A percentile compares a stretch with the other conserved stretches of the same genome.
Evolutionary conservation across 257 asterid genomes (phyloP).

Genomic region (Penstemon barbatus): DNA sequence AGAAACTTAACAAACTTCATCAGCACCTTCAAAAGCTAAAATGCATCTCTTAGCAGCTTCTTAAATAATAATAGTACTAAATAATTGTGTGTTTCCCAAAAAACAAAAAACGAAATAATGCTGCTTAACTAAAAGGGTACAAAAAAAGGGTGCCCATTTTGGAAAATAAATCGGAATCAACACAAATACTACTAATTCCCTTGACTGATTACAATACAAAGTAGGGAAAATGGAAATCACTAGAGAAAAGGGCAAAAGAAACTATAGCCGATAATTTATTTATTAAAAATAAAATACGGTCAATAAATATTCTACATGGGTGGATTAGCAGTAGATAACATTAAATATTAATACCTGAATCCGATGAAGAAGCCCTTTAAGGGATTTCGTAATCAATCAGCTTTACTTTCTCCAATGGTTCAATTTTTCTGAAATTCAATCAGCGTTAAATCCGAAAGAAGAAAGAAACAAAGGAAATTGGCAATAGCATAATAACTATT

Average conservation of each 20-base stretch:
- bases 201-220: neutral
- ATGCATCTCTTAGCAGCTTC: slow-evolving; percentile 15
- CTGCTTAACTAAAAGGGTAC: neutral
- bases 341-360: slow-evolving; percentile 15
- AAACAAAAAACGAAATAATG: neutral
- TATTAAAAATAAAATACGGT: neutral
- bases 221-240: neutral
- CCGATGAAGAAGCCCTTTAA: neutral
- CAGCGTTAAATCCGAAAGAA: neutral
- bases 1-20: neutral
- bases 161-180: neutral
- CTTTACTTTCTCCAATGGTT: neutral
- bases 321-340: slow-evolving; percentile 8
- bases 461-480: too few relatives aligned
- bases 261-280: neutral
- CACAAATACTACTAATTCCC: neutral
- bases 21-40: slow-evolving; percentile 10
- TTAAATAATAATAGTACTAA: neutral
- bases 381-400: slow-evolving; percentile 5
- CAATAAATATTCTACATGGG: neutral
- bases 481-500: too few relatives aligned
- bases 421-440: slow-evolving; percentile 8
- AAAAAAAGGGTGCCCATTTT: neutral
- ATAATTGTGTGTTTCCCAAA: neutral
- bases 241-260: neutral